These are phyloP conservation scores for Fusarium subtropicale DNA, from an alignment of 2,329 filamentous ascomycete species.

Conservation along the genomic window DNA sequence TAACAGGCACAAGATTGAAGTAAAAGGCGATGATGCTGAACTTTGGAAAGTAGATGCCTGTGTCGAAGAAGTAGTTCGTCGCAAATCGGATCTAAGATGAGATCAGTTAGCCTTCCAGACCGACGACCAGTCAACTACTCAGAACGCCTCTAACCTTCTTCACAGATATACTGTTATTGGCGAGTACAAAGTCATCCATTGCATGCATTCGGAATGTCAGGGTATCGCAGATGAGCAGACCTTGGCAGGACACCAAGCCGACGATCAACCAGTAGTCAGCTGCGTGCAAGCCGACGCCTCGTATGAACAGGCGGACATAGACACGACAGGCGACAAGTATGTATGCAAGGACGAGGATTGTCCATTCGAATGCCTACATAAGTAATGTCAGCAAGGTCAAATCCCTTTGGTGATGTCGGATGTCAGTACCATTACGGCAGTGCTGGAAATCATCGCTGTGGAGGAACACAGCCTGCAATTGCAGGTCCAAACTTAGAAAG, in stretches of 20 bases:
- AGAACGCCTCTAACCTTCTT: background rate
- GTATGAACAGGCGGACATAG: background rate
- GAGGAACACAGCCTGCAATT: background rate
- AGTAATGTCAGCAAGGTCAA: rapidly evolving
- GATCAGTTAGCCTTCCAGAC: background rate
- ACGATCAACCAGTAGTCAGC: conserved; percentile 5
- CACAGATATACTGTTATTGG: background rate
- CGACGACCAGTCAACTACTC: background rate
- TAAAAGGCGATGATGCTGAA: conserved; percentile 22
- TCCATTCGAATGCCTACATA: conserved; percentile 12
- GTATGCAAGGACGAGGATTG: conserved; percentile 3
- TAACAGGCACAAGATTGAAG: background rate
- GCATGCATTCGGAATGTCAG: conserved; percentile 7
- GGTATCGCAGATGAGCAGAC: conserved; percentile 5
- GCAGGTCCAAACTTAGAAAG: background rate
- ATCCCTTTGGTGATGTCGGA: background rate
- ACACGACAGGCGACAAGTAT: conserved; percentile 3
- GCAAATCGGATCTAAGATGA: background rate
- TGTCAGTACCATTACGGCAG: conserved; percentile 1
- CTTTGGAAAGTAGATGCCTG: conserved; percentile 20
- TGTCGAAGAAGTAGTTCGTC: conserved; percentile 18
- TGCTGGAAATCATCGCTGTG: conserved; percentile 11
- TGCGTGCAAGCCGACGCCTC: background rate
- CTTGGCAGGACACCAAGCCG: background rate
- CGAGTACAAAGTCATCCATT: conserved; percentile 10